Conservation (phyloP, 1,284 basidiomycete species). For the Cryptococcus sp. region DNA sequence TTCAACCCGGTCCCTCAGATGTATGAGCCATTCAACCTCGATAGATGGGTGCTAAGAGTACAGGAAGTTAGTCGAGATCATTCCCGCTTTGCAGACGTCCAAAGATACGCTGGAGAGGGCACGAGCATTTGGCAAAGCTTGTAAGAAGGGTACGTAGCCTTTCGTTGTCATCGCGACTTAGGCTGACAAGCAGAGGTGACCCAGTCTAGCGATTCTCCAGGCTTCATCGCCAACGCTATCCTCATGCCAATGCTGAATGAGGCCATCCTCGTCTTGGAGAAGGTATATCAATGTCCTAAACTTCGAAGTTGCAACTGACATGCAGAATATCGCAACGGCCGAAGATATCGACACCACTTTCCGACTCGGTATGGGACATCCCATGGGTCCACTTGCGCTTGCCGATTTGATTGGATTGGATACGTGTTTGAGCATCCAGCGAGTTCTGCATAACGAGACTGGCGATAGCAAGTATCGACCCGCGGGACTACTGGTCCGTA, state of each 20-base stretch:
- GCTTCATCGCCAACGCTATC: slow-evolving; percentile 54
- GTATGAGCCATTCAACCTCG: slow-evolving; percentile 33
- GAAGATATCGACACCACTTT: slow-evolving; percentile 96
- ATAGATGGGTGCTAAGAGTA: neutral
- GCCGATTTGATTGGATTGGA: slow-evolving; percentile 89
- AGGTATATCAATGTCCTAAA: slow-evolving; percentile 50
- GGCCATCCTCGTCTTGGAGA: slow-evolving; percentile 89
- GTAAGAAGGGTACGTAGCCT: slow-evolving; percentile 72
- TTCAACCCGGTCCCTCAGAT: slow-evolving; percentile 95
- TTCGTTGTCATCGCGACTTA: neutral
- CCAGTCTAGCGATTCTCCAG: slow-evolving; percentile 81
- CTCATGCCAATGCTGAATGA: slow-evolving; percentile 54
- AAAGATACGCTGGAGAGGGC: slow-evolving; percentile 70
- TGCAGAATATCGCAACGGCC: slow-evolving; percentile 75
- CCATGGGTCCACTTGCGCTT: slow-evolving; percentile 86
- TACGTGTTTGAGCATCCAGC: slow-evolving; percentile 84
- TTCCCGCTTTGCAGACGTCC: slow-evolving; percentile 87
- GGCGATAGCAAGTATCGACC: slow-evolving; percentile 97
- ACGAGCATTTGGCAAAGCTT: slow-evolving; percentile 75
- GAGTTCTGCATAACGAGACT: slow-evolving; percentile 81
- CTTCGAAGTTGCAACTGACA: neutral
- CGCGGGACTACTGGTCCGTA: slow-evolving; percentile 78
- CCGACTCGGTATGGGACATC: slow-evolving; percentile 89
- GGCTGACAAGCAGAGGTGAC: slow-evolving; percentile 63
- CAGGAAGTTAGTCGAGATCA: slow-evolving; percentile 86